phyloP scores from a whole-genome alignment of 2,329 filamentous ascomycete species.

The Neonectria ditissima region DNA sequence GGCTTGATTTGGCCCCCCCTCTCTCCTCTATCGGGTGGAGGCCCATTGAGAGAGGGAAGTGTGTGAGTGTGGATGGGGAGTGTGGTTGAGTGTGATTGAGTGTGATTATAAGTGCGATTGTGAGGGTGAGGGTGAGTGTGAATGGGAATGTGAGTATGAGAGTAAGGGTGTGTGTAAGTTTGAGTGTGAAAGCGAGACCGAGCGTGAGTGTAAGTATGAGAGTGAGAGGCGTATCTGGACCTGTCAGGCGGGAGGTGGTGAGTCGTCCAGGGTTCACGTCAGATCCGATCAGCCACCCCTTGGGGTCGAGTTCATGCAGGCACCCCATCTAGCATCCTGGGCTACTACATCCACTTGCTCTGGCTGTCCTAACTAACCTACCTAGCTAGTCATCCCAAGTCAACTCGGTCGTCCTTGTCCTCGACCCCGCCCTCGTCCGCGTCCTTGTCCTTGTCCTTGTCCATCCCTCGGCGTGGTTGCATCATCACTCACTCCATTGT shows the following conservation, averaged over 20 bases:
- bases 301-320: slow-evolving; percentile 41
- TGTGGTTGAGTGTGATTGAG: neutral
- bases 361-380: neutral
- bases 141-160: neutral
- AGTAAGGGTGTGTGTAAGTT: slow-evolving; percentile 1
- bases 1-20: too few species aligned
- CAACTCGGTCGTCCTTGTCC: neutral
- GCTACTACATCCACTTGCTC: neutral
- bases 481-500: slow-evolving; percentile 25
- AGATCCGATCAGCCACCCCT: slow-evolving; percentile 29
- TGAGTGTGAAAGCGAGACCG: neutral
- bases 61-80: neutral
- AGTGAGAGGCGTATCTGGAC: slow-evolving; percentile 1
- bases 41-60: neutral
- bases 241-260: slow-evolving; percentile 3
- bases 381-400: too few species aligned
- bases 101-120: neutral
- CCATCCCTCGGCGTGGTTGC: slow-evolving; percentile 7
- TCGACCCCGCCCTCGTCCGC: neutral
- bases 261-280: slow-evolving; percentile 19
- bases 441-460: neutral
- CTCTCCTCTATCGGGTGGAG: neutral
- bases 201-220: neutral
- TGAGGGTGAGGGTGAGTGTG: neutral
- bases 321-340: slow-evolving; percentile 31